Conservation (phyloP, 169 alveolate species). For the Plasmodium gonderi region DNA sequence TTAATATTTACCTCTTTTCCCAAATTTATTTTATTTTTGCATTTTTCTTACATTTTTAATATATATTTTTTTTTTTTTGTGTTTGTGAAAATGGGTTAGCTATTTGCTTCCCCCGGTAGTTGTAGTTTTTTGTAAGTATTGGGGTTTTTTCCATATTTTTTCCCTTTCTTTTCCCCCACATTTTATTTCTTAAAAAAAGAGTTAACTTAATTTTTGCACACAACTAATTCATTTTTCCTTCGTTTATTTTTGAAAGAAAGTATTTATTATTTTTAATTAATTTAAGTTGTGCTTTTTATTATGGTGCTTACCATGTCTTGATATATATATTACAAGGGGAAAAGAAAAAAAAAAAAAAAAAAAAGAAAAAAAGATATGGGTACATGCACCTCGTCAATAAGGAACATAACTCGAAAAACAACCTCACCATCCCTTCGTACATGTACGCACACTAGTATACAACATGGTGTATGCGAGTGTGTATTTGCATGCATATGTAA, state of each 20-base stretch:
- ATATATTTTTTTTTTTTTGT: not conserved
- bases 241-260: not conserved
- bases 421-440: not conserved
- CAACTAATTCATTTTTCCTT: not conserved
- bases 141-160: not conserved
- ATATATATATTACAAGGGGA: no score
- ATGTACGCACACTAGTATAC: not conserved
- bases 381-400: conserved; percentile 67
- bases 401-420: conserved; percentile 33
- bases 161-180: not conserved
- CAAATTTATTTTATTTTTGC: not conserved
- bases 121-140: not conserved
- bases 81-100: conserved; percentile 13
- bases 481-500: not conserved
- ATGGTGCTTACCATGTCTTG: conserved; percentile 29
- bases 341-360: not conserved
- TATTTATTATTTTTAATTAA: not conserved
- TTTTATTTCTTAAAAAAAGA: not conserved
- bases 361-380: conserved; percentile 61
- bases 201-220: not conserved
- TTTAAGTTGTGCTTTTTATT: not conserved
- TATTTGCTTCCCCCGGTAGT: not conserved
- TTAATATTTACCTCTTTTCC: not conserved
- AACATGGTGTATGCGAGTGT: not conserved
- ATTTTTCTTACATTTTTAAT: not conserved